Evolutionary conservation across 208 protist species (phyloP), one percentile per base, ranked within the genome.

Genomic region (Crithidia brevicula): DNA sequence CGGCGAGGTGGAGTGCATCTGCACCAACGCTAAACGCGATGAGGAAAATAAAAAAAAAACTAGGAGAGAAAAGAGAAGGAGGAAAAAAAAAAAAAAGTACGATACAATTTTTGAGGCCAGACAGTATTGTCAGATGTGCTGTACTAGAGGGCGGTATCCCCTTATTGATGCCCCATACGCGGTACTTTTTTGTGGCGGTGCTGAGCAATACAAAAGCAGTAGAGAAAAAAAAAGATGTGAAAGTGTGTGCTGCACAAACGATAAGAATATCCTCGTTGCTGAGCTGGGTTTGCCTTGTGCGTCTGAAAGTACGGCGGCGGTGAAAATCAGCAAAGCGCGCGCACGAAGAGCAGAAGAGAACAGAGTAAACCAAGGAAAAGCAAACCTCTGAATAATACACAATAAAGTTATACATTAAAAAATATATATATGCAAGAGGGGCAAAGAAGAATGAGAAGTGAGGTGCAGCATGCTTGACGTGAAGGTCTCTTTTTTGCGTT

Each of bases 381-480:
- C 64, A 36, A 76, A 61, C 30, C 42, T 51, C 23, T 60, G 61
- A 53, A 54, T 25, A 45, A 10, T 34, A 53, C 27, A 67, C n/a
- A 27, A 50, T n/a, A 43, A 25, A 51, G 2, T 18, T 45, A 2
- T 11, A 60, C 16, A 60, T 27, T n/a, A n/a, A 45, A n/a, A 60
- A 9, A 45, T 9, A 60, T 20, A 22, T 27, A 27, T 43, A 28
- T 20, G 10, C n/a, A 30, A 27, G n/a, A 47, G 10, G n/a, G 20
- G 28, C 52, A 52, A 11, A 53, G 10, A 43, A 33, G 28, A 52
- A 38, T 40, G 20, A 54, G 15, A 45, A 33, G 33, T 45, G 34
- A 28, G 22, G 16, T 46, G 38, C 8, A 45, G 38, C 36, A 40
- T 40, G 36, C 36, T 40, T 13, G n/a, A n/a, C 36, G 36, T 40